Conservation (phyloP, 805 yeast species). For the Ogataea ramenticola region DNA sequence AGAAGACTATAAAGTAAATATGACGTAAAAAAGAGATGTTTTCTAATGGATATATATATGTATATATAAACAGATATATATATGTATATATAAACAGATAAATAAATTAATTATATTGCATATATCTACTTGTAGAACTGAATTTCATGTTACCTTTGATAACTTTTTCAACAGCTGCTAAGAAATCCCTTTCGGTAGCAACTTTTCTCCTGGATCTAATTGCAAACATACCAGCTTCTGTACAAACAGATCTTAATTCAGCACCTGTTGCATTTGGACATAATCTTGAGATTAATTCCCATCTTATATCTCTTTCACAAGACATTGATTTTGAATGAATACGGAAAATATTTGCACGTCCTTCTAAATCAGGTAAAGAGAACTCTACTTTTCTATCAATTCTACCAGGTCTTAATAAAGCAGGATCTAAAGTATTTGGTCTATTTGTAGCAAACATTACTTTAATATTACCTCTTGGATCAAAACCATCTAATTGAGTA, state of each 20-base stretch:
- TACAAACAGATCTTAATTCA: conserved; percentile 94
- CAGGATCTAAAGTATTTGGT: conserved; percentile 97
- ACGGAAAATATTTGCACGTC: conserved; percentile 95
- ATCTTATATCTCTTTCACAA: conserved; percentile 92
- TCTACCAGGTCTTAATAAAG: conserved; percentile 96
- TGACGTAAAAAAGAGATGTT: too few species aligned
- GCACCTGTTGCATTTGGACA: conserved; percentile 99
- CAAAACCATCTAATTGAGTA: conserved; percentile 97
- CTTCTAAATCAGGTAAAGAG: conserved; percentile 93
- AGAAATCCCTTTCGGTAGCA: conserved; percentile 95
- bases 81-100: too few species aligned
- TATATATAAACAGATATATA: too few species aligned
- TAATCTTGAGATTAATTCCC: conserved; percentile 96
- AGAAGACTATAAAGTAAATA: too few species aligned
- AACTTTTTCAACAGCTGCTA: conserved; percentile 96
- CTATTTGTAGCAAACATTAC: conserved; percentile 99
- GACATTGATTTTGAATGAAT: conserved; percentile 98
- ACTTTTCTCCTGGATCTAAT: conserved; percentile 97
- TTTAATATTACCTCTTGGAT: conserved; percentile 97
- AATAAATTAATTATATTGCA: conserved; percentile 78
- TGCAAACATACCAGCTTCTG: conserved; percentile 99
- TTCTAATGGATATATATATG: too few species aligned
- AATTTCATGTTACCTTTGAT: conserved; percentile 98
- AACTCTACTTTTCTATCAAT: conserved; percentile 98
- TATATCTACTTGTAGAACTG: conserved; percentile 93